A percentile compares a stretch with the other conserved stretches of the same genome.
Evolutionary conservation across 2,329 filamentous ascomycete species (phyloP).

Genomic region (Phyllachora maydis): DNA sequence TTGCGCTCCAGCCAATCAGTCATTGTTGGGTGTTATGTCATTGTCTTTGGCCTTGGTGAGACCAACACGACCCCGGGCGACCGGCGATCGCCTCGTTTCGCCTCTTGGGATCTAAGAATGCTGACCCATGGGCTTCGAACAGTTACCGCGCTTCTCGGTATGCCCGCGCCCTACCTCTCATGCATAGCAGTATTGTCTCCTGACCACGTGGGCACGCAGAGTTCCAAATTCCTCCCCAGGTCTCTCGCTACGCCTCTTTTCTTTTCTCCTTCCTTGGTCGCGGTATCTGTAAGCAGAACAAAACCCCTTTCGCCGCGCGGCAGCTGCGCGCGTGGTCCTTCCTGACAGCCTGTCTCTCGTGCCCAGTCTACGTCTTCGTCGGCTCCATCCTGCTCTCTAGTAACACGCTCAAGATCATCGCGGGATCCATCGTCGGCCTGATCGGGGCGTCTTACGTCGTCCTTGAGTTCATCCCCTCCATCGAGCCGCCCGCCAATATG

Average conservation of each 20-base stretch:
- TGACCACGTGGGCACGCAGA: too few species aligned
- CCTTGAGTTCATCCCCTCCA: conserved; percentile 58
- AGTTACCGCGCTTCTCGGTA: too few species aligned
- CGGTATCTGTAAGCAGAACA: conserved; percentile 57
- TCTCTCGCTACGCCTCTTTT: conserved; percentile 88
- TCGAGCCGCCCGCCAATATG: conserved; percentile 68
- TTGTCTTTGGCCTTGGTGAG: conserved; percentile 74
- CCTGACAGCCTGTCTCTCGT: conserved; percentile 1
- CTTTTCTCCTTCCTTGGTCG: conserved; percentile 95
- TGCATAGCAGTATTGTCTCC: too few species aligned
- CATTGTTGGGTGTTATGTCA: conserved; percentile 38
- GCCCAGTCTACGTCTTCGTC: conserved; percentile 82
- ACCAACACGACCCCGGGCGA: conserved; percentile 1
- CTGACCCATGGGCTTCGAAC: too few species aligned
- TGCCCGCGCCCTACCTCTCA: too few species aligned
- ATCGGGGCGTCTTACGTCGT: conserved; percentile 59
- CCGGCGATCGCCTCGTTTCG: too few species aligned
- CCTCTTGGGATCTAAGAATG: too few species aligned
- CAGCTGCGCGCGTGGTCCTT: too few species aligned
- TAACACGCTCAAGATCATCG: conserved; percentile 46
- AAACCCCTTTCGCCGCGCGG: not conserved
- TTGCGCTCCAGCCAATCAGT: conserved; percentile 4
- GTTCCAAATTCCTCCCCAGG: conserved; percentile 85
- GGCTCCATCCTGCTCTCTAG: conserved; percentile 64
- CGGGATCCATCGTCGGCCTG: conserved; percentile 58